These are phyloP conservation scores for Plasmodium adleri DNA, from an alignment of 169 alveolate genomes.

Conservation along the genomic window DNA sequence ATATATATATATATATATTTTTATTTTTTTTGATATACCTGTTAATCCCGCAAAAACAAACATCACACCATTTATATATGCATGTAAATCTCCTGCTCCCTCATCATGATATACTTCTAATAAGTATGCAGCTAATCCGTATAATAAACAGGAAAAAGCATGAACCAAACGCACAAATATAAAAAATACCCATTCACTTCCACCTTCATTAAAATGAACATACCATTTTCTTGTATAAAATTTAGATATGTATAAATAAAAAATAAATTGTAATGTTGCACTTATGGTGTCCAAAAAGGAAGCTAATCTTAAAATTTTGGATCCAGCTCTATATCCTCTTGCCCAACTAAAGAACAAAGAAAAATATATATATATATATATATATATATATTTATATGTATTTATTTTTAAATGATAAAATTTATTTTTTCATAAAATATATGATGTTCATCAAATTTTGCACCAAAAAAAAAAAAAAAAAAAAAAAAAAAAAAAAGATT, in stretches of 20 bases:
- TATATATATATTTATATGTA: no score
- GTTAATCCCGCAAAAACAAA: conserved; percentile 88
- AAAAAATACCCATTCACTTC: conserved; percentile 92
- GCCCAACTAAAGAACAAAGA: conserved; percentile 89
- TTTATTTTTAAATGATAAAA: no score
- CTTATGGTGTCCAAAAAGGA: conserved; percentile 93
- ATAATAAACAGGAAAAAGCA: conserved; percentile 90
- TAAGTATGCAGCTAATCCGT: conserved; percentile 91
- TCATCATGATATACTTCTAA: conserved; percentile 94
- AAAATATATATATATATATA: neutral
- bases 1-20: neutral
- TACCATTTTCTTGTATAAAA: conserved; percentile 91
- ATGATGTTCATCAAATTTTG: no score
- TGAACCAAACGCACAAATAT: conserved; percentile 91
- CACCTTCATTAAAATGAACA: conserved; percentile 92
- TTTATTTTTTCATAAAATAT: no score
- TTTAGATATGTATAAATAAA: conserved; percentile 91
- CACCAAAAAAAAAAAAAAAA: no score
- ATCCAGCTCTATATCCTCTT: conserved; percentile 94
- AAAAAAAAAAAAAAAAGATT: no score
- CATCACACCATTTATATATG: conserved; percentile 91
- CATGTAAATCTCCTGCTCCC: conserved; percentile 95
- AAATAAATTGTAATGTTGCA: conserved; percentile 92
- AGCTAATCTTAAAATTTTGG: conserved; percentile 92
- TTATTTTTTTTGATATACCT: conserved; percentile 78